Conservation (phyloP, 192 early-diverging fungal genomes). For the Coemansia sp. region DNA sequence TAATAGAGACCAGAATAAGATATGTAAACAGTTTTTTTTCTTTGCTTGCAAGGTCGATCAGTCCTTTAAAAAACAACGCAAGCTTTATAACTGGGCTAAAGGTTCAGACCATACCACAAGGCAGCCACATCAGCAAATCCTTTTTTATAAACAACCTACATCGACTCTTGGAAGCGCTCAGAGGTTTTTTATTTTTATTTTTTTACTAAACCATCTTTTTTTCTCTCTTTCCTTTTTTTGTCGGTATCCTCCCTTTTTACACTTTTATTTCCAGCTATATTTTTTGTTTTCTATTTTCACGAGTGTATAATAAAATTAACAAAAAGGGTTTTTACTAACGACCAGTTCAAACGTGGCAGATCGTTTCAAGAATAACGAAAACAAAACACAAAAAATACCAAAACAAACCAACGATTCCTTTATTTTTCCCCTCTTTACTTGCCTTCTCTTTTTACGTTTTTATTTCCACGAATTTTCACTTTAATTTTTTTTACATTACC, state of each 20-base stretch:
- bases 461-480: neutral
- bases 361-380: neutral
- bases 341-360: too few species aligned
- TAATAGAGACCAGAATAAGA: too few species aligned
- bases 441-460: neutral
- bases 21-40: too few species aligned
- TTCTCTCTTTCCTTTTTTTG: constrained; percentile 1
- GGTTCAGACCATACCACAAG: too few species aligned
- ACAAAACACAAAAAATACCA: neutral
- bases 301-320: too few species aligned
- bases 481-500: neutral
- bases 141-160: neutral
- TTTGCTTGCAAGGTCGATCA: too few species aligned
- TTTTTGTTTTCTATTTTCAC: too few species aligned
- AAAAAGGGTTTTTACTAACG: too few species aligned
- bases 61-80: too few species aligned
- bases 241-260: neutral
- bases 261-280: neutral
- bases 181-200: neutral
- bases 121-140: neutral
- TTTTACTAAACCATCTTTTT: neutral
- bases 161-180: too few species aligned
- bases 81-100: too few species aligned
- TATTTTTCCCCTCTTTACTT: neutral
- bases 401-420: neutral